Evolutionary conservation across 208 protist genomes (phyloP).

Genomic region (Strigomonas oncopelti): DNA sequence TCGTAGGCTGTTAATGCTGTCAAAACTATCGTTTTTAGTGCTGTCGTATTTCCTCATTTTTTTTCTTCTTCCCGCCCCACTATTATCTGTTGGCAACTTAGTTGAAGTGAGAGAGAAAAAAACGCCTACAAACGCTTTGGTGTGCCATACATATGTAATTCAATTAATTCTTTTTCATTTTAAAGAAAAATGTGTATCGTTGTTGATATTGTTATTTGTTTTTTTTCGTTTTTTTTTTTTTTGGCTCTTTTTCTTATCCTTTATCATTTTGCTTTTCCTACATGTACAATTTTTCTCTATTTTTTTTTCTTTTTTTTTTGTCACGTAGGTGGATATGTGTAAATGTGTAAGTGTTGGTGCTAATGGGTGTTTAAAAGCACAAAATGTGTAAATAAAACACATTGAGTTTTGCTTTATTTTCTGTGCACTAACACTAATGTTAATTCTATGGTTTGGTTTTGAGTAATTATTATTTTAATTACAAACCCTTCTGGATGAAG

Average conservation of each 20-base stretch:
- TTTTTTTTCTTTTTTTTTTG: constrained; percentile 9
- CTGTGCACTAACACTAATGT: background rate
- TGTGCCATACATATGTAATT: background rate
- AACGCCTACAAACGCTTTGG: background rate
- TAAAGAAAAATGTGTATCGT: background rate
- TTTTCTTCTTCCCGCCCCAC: no score
- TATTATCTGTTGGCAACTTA: no score
- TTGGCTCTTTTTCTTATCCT: no score
- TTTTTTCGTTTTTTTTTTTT: no score
- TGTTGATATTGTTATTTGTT: background rate
- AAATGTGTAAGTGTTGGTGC: no score
- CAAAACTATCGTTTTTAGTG: background rate
- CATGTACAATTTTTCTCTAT: constrained; percentile 1
- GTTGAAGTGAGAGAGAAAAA: background rate
- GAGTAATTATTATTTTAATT: no score
- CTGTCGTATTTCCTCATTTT: background rate
- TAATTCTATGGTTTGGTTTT: no score
- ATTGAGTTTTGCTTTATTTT: no score
- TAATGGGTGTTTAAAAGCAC: no score
- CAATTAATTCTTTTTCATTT: background rate
- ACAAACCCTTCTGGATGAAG: background rate
- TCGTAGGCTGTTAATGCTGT: background rate
- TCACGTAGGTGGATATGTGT: no score
- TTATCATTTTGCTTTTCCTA: background rate
- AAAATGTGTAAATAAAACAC: no score